Evolutionary conservation across 768 basidiomycete species (phyloP), one percentile per base, ranked within the genome.

Genomic region (Phylloporus sp.): DNA sequence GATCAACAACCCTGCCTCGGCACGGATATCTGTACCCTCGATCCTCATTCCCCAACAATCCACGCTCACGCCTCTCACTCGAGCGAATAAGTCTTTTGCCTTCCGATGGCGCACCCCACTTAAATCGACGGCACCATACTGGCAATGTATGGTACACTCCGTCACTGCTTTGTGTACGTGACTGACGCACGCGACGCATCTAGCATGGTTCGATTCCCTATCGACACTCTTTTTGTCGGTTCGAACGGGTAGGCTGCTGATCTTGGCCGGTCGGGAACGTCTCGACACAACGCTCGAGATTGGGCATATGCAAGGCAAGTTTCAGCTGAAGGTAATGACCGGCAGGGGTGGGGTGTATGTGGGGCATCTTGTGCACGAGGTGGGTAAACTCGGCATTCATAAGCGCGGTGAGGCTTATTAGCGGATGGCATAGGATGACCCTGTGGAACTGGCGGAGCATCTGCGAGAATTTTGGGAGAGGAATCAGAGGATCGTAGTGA

Each of bases 351-450:
- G 58, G n/a, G 13, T 50, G 7, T 16, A 38, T 16, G 91, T 91
- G 1, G 95, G 97, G 0, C 97, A 99, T 64, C 89, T 97, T 74
- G 65, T 99, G 22, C 95, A 98, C 41, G 95, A 97, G 78, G 93
- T 92, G 49, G 40, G 80, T 65, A 12, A 20, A 8, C 18, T 10
- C 23, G 8, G 24, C 16, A 26, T 28, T 0, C 9, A 18, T 13
- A 15, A 23, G 27, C 16, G 20, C 42, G 16, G 34, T 29, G 27
- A 11, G 4, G 23, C 20, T 55, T 26, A 50, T 50, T 40, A 15
- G 20, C 2, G 43, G 8, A 18, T 50, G 2, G 0, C 8, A 47
- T 63, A 97, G 90, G 95, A 99, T 63, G 84, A 95, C 62, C 95
- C 95, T 0, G 81, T 76, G 7, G 77, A 78, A 20, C 70, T 94